Evolutionary conservation across 2,329 filamentous ascomycete species (phyloP).

Genomic region (Alternaria ethzedia): DNA sequence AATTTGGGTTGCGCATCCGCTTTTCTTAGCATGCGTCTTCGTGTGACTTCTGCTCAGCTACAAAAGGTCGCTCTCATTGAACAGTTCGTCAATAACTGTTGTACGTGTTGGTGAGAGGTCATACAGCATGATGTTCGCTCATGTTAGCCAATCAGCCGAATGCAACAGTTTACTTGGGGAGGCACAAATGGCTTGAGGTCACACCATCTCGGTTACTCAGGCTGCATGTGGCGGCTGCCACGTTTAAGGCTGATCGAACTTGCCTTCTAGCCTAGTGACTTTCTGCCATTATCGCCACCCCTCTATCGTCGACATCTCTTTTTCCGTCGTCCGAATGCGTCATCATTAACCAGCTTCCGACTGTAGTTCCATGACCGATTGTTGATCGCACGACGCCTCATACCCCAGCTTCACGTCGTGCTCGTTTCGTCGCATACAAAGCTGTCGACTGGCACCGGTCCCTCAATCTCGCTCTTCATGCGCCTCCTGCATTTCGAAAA

Average conservation of each 20-base stretch:
- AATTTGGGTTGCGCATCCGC: background rate
- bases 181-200: too few relatives aligned
- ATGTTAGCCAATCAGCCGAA: too few relatives aligned
- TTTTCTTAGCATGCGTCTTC: background rate
- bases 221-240: too few relatives aligned
- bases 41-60: background rate
- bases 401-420: fast-evolving
- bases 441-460: background rate
- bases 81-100: too few relatives aligned
- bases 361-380: background rate
- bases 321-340: background rate
- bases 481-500: background rate
- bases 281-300: background rate
- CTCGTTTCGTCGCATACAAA: background rate
- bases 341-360: fast-evolving
- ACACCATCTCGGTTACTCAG: background rate
- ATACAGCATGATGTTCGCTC: too few relatives aligned
- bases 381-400: background rate
- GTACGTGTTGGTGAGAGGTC: too few relatives aligned
- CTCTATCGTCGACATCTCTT: background rate
- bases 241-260: too few relatives aligned
- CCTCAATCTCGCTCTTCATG: background rate
- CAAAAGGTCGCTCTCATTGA: background rate
- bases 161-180: too few relatives aligned
- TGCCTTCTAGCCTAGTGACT: background rate